Base-by-base conservation (phyloP, 1,284 basidiomycete genomes). In the Golubevia sp. region DNA sequence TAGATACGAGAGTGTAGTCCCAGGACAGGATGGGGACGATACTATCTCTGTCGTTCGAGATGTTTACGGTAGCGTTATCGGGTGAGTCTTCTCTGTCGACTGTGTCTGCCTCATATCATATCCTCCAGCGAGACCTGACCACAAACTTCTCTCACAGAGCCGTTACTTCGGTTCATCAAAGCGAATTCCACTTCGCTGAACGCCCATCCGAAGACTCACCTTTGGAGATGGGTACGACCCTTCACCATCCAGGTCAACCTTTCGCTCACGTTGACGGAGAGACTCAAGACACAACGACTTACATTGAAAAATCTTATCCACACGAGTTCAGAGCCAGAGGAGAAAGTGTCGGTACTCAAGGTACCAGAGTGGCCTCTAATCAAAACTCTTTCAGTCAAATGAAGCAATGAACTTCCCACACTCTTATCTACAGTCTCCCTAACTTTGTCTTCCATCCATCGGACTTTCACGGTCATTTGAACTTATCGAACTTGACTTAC, bases 1-100 rank as follows among this genome's bases (percentile, higher is more conserved):
- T 38, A 62, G 68, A 53, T 77, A 77, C 60, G 66, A 73, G 20
- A 71, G 70, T n/a, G 70, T 65, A 54, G 67, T 65, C 51, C 51
- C 66, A 20, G 74, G 30, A 5, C 30, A 34, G 11, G 30, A 34
- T 34, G 30, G 5, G 4, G 30, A 34, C 30, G 30, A 34, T 34
- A 5, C 30, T 11, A 34, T 34, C 30, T 34, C 30, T 5, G 30
- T 34, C 11, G 30, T 34, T 34, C 30, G 30, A 34, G 30, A 34
- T 34, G 30, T 34, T 34, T 34, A 34, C 30, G 30, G 30, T 34
- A 5, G 5, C 4, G 30, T 34, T 34, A 34, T 44, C 18, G 38
- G 38, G 38, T 44, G 38, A 44, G 38, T 18, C 11, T 44, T 13
- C 38, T 44, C 38, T 44, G 38, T 13, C 18, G 11, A 18, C 38